These are phyloP conservation scores for Barbarea vulgaris DNA, from an alignment of 345 rosid species.

Conservation along the genomic window DNA sequence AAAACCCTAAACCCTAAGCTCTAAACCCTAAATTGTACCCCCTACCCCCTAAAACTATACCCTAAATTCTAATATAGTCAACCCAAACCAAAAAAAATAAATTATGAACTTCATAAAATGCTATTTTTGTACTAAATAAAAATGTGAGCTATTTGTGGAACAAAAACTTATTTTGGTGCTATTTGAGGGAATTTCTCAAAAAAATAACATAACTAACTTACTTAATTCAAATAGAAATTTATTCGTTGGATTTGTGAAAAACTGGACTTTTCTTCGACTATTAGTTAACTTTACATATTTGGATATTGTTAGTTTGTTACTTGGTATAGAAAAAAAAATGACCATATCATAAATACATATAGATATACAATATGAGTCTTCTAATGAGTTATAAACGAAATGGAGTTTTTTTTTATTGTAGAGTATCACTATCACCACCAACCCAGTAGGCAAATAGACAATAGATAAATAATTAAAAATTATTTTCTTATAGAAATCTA, in stretches of 20 bases:
- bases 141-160: no score
- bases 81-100: no score
- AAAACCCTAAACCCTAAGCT: no score
- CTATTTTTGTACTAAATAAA: no score
- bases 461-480: background rate
- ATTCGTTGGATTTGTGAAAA: slow-evolving; percentile 4
- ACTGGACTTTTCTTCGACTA: background rate
- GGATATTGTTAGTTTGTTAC: background rate
- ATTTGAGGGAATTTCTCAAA: no score
- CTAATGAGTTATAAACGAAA: background rate
- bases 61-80: no score
- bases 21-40: no score
- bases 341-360: background rate
- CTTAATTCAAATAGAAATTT: background rate
- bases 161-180: no score
- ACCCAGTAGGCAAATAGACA: slow-evolving; percentile 12
- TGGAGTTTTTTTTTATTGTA: background rate
- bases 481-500: background rate
- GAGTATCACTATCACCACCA: slow-evolving; percentile 12
- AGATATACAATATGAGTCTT: background rate
- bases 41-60: no score
- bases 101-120: no score
- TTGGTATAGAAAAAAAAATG: background rate
- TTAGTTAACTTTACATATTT: background rate
- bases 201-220: background rate